Conservation (phyloP, 441 rosid species). For the Adansonia madagascariensis region DNA sequence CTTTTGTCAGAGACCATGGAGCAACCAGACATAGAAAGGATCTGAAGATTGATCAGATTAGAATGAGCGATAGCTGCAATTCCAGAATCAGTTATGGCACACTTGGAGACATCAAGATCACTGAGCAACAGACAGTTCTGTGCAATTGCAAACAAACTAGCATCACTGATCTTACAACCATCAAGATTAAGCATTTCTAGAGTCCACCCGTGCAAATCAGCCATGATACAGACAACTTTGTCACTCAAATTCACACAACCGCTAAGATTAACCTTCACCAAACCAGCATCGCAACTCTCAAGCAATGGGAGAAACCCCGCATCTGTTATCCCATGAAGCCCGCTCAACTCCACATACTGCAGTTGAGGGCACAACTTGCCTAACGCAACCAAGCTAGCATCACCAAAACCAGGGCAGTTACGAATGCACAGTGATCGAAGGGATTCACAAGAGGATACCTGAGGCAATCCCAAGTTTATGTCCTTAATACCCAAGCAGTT, state of each 20-base stretch:
- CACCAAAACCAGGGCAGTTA: slow-evolving; percentile 92
- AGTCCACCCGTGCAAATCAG: slow-evolving; percentile 65
- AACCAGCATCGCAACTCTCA: slow-evolving; percentile 53
- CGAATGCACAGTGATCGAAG: slow-evolving; percentile 62
- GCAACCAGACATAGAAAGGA: slow-evolving; percentile 72
- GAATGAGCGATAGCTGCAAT: slow-evolving; percentile 60
- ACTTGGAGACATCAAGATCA: slow-evolving; percentile 80
- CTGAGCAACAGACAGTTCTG: slow-evolving; percentile 66
- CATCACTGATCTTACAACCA: slow-evolving; percentile 71
- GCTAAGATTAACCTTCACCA: slow-evolving; percentile 72
- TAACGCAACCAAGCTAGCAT: slow-evolving; percentile 57
- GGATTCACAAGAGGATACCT: slow-evolving; percentile 46
- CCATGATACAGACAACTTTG: slow-evolving; percentile 51
- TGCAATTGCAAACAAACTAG: slow-evolving; percentile 65
- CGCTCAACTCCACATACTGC: slow-evolving; percentile 61
- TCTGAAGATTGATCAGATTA: slow-evolving; percentile 53
- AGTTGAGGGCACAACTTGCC: slow-evolving; percentile 75
- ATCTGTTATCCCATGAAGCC: slow-evolving; percentile 75
- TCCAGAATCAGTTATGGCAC: slow-evolving; percentile 68
- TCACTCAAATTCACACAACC: slow-evolving; percentile 72
- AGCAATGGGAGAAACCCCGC: slow-evolving; percentile 62
- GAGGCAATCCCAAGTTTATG: slow-evolving; percentile 41
- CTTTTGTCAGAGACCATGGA: slow-evolving; percentile 66
- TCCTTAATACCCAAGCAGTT: slow-evolving; percentile 78
- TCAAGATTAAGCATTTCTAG: slow-evolving; percentile 73